Evolutionary conservation across 164 flowering plant genomes (phyloP).

Genomic region (Kalanchoe fedtschenkoi): DNA sequence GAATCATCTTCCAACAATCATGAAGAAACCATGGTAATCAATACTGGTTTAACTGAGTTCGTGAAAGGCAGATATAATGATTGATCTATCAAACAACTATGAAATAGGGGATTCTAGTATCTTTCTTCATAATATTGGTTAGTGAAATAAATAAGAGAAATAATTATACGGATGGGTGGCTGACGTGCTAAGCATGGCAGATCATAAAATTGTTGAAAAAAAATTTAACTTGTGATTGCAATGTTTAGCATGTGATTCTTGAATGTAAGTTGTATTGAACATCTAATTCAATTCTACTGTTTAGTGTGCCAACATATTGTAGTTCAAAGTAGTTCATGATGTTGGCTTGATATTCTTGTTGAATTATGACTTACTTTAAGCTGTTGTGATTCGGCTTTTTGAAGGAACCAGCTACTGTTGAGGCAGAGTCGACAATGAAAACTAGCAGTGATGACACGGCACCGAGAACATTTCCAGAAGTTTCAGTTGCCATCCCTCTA

Average conservation of each 20-base stretch:
- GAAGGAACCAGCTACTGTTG: neutral
- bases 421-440: neutral
- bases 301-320: too few relatives aligned
- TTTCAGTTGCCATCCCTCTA: slow-evolving; percentile 1
- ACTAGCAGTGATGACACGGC: neutral
- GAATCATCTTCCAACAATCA: slow-evolving; percentile 15
- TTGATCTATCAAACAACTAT: slow-evolving; percentile 78
- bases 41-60: neutral
- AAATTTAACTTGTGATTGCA: too few relatives aligned
- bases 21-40: slow-evolving; percentile 28
- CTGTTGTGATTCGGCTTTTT: neutral
- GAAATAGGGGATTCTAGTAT: slow-evolving; percentile 19
- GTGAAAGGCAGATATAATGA: neutral
- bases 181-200: too few relatives aligned
- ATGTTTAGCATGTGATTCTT: too few relatives aligned
- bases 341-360: neutral
- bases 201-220: too few relatives aligned
- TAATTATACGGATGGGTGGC: too few relatives aligned
- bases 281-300: too few relatives aligned
- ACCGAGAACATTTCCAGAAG: neutral
- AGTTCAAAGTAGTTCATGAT: too few relatives aligned
- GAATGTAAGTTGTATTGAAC: too few relatives aligned
- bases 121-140: slow-evolving; percentile 33
- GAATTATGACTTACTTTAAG: neutral
- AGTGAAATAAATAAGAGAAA: slow-evolving; percentile 30